A percentile compares a stretch with the other conserved stretches of the same genome.
These are phyloP conservation scores for Globisporangium megalacanthum DNA, from an alignment of 352 stramenopile genomes.

Conservation along the genomic window DNA sequence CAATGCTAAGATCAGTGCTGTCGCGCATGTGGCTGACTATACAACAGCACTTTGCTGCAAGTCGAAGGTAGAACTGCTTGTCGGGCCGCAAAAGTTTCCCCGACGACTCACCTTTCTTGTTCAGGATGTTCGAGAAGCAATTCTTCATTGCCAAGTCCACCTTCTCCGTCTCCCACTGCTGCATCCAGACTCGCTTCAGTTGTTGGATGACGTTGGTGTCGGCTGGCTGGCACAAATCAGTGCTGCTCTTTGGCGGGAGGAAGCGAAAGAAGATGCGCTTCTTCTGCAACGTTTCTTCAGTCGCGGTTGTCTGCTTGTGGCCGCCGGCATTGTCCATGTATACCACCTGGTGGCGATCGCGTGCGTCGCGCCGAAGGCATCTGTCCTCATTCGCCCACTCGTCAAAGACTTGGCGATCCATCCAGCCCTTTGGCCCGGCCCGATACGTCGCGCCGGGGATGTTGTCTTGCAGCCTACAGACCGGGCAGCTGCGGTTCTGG, in stretches of 20 bases:
- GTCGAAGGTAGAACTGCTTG: constrained; percentile 7
- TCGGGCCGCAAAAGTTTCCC: constrained; percentile 6
- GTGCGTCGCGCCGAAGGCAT: background rate
- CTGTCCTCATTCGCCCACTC: background rate
- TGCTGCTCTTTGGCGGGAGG: constrained; percentile 10
- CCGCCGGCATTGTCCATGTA: constrained; percentile 1
- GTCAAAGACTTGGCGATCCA: background rate
- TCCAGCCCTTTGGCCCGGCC: background rate
- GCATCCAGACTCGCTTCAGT: background rate
- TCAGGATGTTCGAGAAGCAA: constrained; percentile 6
- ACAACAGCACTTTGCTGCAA: constrained; percentile 2
- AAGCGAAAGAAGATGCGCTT: no score
- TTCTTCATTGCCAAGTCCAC: background rate
- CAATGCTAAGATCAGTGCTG: constrained; percentile 5
- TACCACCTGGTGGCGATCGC: no score
- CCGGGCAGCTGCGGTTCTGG: background rate
- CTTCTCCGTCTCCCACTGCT: constrained; percentile 10
- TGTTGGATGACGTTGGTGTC: no score
- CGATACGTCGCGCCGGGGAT: background rate
- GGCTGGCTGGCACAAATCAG: no score
- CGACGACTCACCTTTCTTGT: constrained; percentile 8
- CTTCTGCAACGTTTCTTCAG: background rate
- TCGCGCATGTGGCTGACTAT: constrained; percentile 13
- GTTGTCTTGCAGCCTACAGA: background rate
- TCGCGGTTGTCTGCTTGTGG: background rate